Evolutionary conservation across 176 grass and related monocot species (phyloP).

Genomic region (Zoysia pacifica): DNA sequence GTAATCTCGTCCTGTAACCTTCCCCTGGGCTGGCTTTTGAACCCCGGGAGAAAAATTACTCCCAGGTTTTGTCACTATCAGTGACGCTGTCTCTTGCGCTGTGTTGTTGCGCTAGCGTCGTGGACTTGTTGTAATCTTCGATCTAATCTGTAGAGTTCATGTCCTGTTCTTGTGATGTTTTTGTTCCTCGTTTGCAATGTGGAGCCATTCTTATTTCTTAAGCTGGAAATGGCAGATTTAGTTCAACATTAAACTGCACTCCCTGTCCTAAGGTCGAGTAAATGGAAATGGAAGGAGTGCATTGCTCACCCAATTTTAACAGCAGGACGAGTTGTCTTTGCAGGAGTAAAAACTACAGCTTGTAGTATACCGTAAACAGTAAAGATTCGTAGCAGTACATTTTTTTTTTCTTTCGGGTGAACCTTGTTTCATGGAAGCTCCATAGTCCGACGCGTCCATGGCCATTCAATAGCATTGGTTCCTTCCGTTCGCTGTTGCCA

Average conservation of each 20-base stretch:
- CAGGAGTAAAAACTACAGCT: neutral
- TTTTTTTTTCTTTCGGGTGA: neutral
- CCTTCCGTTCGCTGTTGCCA: neutral
- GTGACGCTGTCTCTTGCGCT: neutral
- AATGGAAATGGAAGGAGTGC: no score
- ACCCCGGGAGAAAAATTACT: neutral
- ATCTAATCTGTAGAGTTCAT: conserved; percentile 11
- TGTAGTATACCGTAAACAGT: no score
- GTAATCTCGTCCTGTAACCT: conserved; percentile 23
- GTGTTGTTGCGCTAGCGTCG: neutral
- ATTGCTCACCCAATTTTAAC: neutral
- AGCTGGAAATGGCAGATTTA: no score
- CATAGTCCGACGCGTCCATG: conserved; percentile 23
- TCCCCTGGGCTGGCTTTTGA: conserved; percentile 16
- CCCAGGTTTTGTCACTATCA: neutral
- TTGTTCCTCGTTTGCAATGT: neutral
- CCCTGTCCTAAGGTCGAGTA: no score
- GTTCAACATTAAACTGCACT: no score
- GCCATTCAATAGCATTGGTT: conserved; percentile 7
- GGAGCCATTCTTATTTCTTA: neutral
- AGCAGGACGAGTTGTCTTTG: neutral
- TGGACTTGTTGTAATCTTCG: neutral
- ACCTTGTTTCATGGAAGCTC: neutral
- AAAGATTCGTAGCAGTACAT: no score
- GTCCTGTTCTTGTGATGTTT: neutral